Evolutionary conservation across 1,284 basidiomycete species (phyloP), one percentile per base, ranked within the genome.

Genomic region (Mixia osmundae): DNA sequence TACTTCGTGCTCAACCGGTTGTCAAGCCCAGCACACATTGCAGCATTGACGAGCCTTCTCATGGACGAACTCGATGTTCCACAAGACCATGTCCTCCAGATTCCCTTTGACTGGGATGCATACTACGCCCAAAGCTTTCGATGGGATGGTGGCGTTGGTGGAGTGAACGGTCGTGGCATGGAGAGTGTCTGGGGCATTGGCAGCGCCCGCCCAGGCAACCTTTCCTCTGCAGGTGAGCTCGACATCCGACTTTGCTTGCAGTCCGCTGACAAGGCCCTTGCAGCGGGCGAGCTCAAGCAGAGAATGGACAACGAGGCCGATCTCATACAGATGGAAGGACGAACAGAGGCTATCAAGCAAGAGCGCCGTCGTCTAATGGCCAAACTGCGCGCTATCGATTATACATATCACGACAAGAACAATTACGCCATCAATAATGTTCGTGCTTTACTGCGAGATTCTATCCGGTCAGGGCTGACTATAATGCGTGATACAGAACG

Each of bases 351-450:
- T 10, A 40, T n/a, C n/a, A n/a, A n/a, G n/a, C n/a, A n/a, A n/a
- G 30, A 39, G 30, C 15, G 23, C 8, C 23, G n/a, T 18, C 36
- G 45, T 19, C 39, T 36, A 15, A 40, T 50, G 5, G 44, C 42
- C 5, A 39, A 43, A 18, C 44, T 53, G 18, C 42, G 50, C 16
- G 51, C 51, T 7, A 43, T 54, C 39, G 52, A 54, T 37, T 54
- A 45, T 8, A 50, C 45, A 29, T 49, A 46, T 24, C 51, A 54
- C 38, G 46, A 49, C 33, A 54, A 54, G 44, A 54, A 54, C 35
- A 42, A 53, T 7, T 54, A 54, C 40, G 51, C 51, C 6, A 54
- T 54, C 45, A 54, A 54, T 40, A 54, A 54, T 31, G 52, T 52
- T 29, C 39, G 51, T 45, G 19, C 11, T 4, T 21, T 15, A 21